A percentile compares a stretch with the other conserved stretches of the same genome.
These are phyloP conservation scores for Lactarius hengduanensis DNA, from an alignment of 768 basidiomycete genomes.

Conservation along the genomic window DNA sequence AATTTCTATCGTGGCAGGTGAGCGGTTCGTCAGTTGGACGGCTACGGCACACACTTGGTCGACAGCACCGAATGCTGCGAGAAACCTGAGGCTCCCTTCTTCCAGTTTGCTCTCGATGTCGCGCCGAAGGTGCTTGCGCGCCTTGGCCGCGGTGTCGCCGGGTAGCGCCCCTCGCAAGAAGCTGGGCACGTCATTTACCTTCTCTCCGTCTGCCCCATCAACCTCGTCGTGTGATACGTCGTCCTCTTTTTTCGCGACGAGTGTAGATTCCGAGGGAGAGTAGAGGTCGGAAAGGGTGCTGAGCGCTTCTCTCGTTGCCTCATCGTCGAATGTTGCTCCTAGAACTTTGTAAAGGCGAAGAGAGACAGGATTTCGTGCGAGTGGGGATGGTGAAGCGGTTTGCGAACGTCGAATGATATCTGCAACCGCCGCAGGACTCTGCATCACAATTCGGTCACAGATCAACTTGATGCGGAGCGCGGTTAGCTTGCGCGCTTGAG, in stretches of 20 bases:
- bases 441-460: slow-evolving; percentile 9
- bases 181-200: slow-evolving; percentile 25
- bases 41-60: slow-evolving; percentile 71
- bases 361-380: slow-evolving; percentile 70
- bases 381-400: slow-evolving; percentile 28
- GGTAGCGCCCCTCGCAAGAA: slow-evolving; percentile 42
- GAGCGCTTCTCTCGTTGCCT: slow-evolving; percentile 75
- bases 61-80: slow-evolving; percentile 83
- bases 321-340: slow-evolving; percentile 75
- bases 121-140: slow-evolving; percentile 73
- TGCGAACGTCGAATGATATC: slow-evolving; percentile 31
- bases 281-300: slow-evolving; percentile 83
- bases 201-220: slow-evolving; percentile 33
- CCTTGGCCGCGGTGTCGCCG: slow-evolving; percentile 67
- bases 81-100: slow-evolving; percentile 77
- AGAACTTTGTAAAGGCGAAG: slow-evolving; percentile 88
- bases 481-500: neutral
- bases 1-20: slow-evolving; percentile 61
- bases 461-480: no score
- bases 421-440: slow-evolving; percentile 29
- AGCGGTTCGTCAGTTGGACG: neutral
- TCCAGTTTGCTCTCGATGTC: slow-evolving; percentile 85
- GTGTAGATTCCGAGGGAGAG: slow-evolving; percentile 32
- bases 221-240: slow-evolving; percentile 39
- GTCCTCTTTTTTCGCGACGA: slow-evolving; percentile 40